Conservation (phyloP, 257 asterid species). For the Nyctanthes arbortristis region DNA sequence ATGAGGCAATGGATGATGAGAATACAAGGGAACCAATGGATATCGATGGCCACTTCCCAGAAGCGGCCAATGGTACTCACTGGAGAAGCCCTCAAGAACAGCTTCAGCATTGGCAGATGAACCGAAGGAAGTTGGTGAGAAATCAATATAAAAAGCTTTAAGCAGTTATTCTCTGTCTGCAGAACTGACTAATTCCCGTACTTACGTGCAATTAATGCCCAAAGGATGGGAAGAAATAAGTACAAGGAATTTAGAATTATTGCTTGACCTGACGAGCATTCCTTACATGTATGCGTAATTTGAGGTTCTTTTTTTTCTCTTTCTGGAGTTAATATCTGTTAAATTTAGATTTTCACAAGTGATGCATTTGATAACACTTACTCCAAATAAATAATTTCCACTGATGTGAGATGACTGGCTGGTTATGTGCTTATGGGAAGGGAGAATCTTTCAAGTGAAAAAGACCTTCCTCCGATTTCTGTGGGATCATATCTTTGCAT, state of each 20-base stretch:
- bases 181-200: background rate
- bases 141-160: conserved; percentile 1
- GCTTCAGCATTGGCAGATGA: conserved; percentile 68
- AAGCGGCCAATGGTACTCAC: conserved; percentile 34
- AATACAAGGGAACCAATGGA: conserved; percentile 53
- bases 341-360: background rate
- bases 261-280: background rate
- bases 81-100: conserved; percentile 61
- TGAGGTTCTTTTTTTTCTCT: background rate
- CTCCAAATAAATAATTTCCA: background rate
- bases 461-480: background rate
- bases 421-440: background rate
- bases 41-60: conserved; percentile 42
- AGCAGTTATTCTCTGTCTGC: background rate
- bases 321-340: background rate
- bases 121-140: conserved; percentile 60
- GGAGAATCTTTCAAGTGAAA: too few species aligned
- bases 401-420: background rate
- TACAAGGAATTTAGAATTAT: background rate
- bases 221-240: background rate
- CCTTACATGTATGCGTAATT: background rate
- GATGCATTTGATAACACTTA: background rate
- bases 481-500: background rate
- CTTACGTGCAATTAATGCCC: background rate
- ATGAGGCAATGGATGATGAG: conserved; percentile 58